These are phyloP conservation scores for Pythium phragmitis DNA, from an alignment of 352 stramenopile species.

Conservation along the genomic window DNA sequence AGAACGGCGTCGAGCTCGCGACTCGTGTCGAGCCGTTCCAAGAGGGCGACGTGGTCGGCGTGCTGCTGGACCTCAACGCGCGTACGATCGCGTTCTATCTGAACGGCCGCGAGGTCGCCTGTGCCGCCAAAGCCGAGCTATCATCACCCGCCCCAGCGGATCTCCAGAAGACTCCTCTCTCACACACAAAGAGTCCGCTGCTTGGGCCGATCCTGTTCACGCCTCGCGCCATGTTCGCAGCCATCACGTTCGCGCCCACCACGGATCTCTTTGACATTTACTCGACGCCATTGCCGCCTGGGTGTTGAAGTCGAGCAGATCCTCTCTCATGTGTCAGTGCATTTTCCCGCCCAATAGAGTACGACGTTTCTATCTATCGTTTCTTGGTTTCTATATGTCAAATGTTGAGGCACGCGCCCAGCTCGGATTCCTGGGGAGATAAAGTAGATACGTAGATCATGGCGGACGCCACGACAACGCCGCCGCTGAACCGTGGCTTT, in stretches of 20 bases:
- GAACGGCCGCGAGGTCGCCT: slow-evolving; percentile 35
- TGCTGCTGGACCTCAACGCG: slow-evolving; percentile 51
- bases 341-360: neutral
- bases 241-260: slow-evolving; percentile 30
- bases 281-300: slow-evolving; percentile 8
- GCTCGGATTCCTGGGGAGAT: neutral
- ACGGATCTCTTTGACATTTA: slow-evolving; percentile 40
- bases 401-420: slow-evolving; percentile 7
- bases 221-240: slow-evolving; percentile 33
- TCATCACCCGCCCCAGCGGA: neutral
- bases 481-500: slow-evolving; percentile 35
- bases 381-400: slow-evolving; percentile 14
- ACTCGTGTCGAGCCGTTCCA: slow-evolving; percentile 28
- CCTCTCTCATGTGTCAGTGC: neutral
- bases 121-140: neutral
- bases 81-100: slow-evolving; percentile 42
- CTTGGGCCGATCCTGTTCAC: slow-evolving; percentile 5
- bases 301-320: slow-evolving; percentile 9
- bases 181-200: neutral
- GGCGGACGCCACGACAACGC: slow-evolving; percentile 7
- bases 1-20: slow-evolving; percentile 35
- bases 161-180: neutral
- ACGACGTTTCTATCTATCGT: slow-evolving; percentile 3
- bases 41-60: slow-evolving; percentile 41
- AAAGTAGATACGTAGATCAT: neutral